A percentile compares a stretch with the other conserved stretches of the same genome.
Conservation (phyloP, 1,284 basidiomycete species). For the Albatrellus sp. region DNA sequence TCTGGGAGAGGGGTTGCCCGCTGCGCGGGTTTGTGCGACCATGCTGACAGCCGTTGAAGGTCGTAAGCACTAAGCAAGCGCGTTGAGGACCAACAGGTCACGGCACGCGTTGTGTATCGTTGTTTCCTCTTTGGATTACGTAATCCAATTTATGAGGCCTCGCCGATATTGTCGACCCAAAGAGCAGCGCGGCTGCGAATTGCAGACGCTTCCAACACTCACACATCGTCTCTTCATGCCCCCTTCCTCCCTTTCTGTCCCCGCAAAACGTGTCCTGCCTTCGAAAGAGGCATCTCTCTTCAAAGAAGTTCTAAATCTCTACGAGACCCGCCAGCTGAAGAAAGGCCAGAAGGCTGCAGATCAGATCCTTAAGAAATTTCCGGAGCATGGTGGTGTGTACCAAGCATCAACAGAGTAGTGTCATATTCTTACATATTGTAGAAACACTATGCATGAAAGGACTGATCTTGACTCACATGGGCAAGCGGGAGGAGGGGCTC, state of each 20-base stretch:
- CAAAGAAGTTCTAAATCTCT: constrained; percentile 79
- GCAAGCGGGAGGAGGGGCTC: constrained; percentile 73
- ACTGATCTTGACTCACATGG: constrained; percentile 75
- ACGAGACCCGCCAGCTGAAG: constrained; percentile 86
- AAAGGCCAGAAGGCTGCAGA: constrained; percentile 90
- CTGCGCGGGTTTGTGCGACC: constrained; percentile 62
- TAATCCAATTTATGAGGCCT: neutral
- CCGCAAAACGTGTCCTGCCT: constrained; percentile 44
- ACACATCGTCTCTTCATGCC: neutral
- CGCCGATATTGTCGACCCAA: too few relatives aligned
- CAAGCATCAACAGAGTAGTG: constrained; percentile 6
- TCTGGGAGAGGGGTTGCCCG: constrained; percentile 33
- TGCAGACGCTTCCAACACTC: neutral
- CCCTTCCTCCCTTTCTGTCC: constrained; percentile 19
- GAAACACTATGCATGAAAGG: constrained; percentile 95
- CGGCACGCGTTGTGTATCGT: constrained; percentile 29
- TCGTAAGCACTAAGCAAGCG: neutral
- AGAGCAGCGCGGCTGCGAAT: too few relatives aligned
- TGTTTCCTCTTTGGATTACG: constrained; percentile 13
- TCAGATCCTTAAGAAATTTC: constrained; percentile 89
- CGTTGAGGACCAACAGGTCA: constrained; percentile 3
- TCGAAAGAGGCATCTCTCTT: constrained; percentile 83
- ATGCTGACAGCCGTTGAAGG: constrained; percentile 23
- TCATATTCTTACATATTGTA: constrained; percentile 23
- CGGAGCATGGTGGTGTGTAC: constrained; percentile 82